A percentile compares a stretch with the other conserved stretches of the same genome.
phyloP scores from a whole-genome alignment of 2,329 filamentous ascomycete genomes.

The Gaeumannomyces sp. region DNA sequence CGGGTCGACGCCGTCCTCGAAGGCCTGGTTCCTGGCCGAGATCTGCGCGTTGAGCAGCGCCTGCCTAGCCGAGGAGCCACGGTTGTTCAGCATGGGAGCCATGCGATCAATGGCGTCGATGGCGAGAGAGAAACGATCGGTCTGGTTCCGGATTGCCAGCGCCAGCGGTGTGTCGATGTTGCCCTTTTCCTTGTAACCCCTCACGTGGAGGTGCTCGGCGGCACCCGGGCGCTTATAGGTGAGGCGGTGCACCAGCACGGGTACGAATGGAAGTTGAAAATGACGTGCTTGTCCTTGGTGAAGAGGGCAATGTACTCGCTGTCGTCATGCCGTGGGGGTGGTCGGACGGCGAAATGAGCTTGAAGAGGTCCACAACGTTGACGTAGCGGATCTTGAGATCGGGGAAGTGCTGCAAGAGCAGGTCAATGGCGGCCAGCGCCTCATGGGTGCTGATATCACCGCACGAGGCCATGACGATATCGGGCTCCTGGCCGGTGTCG shows the following conservation, averaged over 20 bases:
- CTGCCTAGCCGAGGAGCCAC: constrained; percentile 56
- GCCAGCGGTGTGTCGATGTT: constrained; percentile 79
- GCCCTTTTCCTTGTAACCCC: constrained; percentile 76
- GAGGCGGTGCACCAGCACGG: constrained; percentile 71
- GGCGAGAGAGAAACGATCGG: constrained; percentile 70
- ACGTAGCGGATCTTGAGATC: constrained; percentile 71
- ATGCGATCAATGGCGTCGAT: constrained; percentile 71
- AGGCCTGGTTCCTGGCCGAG: constrained; percentile 56
- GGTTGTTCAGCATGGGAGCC: constrained; percentile 52
- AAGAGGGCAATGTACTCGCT: constrained; percentile 63
- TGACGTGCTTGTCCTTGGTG: constrained; percentile 63
- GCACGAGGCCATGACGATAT: constrained; percentile 69
- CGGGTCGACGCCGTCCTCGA: constrained; percentile 65
- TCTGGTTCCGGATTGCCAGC: constrained; percentile 70
- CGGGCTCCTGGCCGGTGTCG: constrained; percentile 61
- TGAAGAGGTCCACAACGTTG: constrained; percentile 77
- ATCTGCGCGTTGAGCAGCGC: constrained; percentile 59
- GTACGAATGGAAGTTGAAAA: constrained; percentile 84
- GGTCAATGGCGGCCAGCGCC: constrained; percentile 65
- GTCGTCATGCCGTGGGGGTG: constrained; percentile 69
- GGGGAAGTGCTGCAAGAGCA: constrained; percentile 66
- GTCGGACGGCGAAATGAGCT: constrained; percentile 62
- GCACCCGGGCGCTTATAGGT: constrained; percentile 69
- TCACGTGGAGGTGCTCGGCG: constrained; percentile 59
- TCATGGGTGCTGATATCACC: constrained; percentile 72